A percentile compares a stretch with the other conserved stretches of the same genome.
Evolutionary conservation across 495 filamentous ascomycete species (phyloP).

Genomic region (Xylaria flabelliformis): DNA sequence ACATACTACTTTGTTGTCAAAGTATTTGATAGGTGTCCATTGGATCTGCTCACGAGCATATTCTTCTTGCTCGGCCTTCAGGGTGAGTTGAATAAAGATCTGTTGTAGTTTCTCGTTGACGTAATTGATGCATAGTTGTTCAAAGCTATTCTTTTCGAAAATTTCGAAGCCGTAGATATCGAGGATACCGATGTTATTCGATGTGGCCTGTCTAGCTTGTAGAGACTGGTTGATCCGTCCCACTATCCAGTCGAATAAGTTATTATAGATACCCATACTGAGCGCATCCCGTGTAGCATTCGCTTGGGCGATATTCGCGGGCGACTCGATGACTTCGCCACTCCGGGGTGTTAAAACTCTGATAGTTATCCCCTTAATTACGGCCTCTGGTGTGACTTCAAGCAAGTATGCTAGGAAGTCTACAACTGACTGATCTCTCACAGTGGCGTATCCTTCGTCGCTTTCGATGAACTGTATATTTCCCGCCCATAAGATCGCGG

Average conservation of each 20-base stretch:
- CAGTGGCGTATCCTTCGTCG: conserved; percentile 84
- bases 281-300: conserved; percentile 90
- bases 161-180: conserved; percentile 99
- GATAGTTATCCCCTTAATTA: conserved; percentile 88
- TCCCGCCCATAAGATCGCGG: conserved; percentile 91
- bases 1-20: conserved; percentile 99
- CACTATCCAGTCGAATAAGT: conserved; percentile 99
- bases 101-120: conserved; percentile 99
- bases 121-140: conserved; percentile 99
- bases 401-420: conserved; percentile 94
- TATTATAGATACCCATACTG: conserved; percentile 94
- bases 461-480: conserved; percentile 90
- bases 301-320: conserved; percentile 90
- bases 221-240: conserved; percentile 89
- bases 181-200: conserved; percentile 93
- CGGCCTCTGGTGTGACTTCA: conserved; percentile 79
- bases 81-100: conserved; percentile 97
- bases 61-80: conserved; percentile 98
- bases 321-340: conserved; percentile 89
- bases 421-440: conserved; percentile 85
- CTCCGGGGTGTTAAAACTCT: conserved; percentile 88
- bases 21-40: conserved; percentile 99
- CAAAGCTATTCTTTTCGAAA: conserved; percentile 98
- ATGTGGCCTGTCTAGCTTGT: conserved; percentile 73
- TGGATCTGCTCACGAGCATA: conserved; percentile 95